phyloP scores from a whole-genome alignment of 1,139 yeast genomes.

The Nakaseomyces uthaithaninus region DNA sequence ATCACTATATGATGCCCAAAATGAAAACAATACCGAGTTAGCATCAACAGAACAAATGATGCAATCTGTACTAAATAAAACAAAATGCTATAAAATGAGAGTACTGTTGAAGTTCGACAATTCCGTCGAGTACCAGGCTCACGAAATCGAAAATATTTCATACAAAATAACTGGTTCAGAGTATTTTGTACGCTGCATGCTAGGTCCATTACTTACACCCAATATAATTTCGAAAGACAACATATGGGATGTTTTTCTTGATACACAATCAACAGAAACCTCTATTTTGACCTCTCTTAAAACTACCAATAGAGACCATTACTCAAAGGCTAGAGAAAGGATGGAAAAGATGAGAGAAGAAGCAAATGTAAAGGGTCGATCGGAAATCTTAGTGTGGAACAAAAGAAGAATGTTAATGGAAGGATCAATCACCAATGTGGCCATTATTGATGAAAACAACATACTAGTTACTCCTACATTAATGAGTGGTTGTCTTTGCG shows the following conservation, averaged over 20 bases:
- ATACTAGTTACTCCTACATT: constrained; percentile 76
- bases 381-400: constrained; percentile 70
- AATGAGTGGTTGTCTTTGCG: constrained; percentile 75
- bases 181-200: neutral
- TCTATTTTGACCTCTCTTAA: constrained; percentile 85
- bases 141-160: neutral
- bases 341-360: constrained; percentile 34
- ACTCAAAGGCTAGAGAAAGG: constrained; percentile 53
- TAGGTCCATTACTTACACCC: neutral
- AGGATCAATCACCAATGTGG: constrained; percentile 79
- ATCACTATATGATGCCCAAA: constrained; percentile 9
- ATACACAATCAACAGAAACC: constrained; percentile 43
- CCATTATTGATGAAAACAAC: constrained; percentile 38
- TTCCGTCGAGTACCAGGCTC: constrained; percentile 43
- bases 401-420: constrained; percentile 59
- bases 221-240: neutral
- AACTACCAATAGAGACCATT: constrained; percentile 65
- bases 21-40: constrained; percentile 17
- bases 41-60: constrained; percentile 19
- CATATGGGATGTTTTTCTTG: constrained; percentile 57
- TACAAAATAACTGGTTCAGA: neutral
- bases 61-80: constrained; percentile 17
- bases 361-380: constrained; percentile 25
- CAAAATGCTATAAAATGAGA: constrained; percentile 50
- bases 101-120: constrained; percentile 31